Conservation (phyloP, 2,329 filamentous ascomycete genomes). For the Didymella segeticola region DNA sequence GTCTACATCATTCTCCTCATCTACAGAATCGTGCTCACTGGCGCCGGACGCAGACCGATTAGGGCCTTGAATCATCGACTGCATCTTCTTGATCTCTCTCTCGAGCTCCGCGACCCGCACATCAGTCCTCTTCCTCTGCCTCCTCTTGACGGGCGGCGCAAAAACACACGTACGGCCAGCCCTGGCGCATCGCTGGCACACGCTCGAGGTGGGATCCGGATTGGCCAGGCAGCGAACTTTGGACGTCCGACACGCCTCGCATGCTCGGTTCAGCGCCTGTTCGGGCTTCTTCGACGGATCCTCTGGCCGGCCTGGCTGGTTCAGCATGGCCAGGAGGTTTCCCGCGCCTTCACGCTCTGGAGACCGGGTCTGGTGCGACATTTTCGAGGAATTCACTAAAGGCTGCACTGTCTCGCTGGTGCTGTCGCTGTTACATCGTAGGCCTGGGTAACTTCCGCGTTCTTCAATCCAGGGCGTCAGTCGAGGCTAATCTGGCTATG, state of each 20-base stretch:
- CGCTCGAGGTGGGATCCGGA: slow-evolving; percentile 31
- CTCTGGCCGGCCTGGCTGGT: slow-evolving; percentile 24
- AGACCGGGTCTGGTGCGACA: slow-evolving; percentile 20
- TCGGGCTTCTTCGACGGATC: slow-evolving; percentile 33
- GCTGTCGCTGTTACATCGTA: slow-evolving; percentile 8
- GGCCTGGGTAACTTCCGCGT: too few species aligned
- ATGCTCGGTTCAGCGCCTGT: slow-evolving; percentile 44
- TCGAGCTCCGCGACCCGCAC: slow-evolving; percentile 47
- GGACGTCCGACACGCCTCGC: slow-evolving; percentile 45
- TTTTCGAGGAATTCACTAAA: background rate
- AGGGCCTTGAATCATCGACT: slow-evolving; percentile 36
- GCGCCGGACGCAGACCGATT: slow-evolving; percentile 30
- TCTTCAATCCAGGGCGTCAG: too few species aligned
- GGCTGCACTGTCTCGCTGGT: background rate
- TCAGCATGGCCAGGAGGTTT: slow-evolving; percentile 22
- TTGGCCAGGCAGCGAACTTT: slow-evolving; percentile 46
- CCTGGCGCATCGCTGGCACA: slow-evolving; percentile 47
- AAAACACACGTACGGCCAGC: slow-evolving; percentile 43
- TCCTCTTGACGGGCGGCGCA: slow-evolving; percentile 44
- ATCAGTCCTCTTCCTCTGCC: slow-evolving; percentile 47
- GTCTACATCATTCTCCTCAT: slow-evolving; percentile 28
- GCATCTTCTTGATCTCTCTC: slow-evolving; percentile 46
- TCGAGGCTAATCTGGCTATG: too few species aligned
- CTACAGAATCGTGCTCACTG: slow-evolving; percentile 39
- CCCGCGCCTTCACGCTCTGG: slow-evolving; percentile 13